These are phyloP conservation scores for Aureobasidium sp. DNA, from an alignment of 2,329 filamentous ascomycete species.

Conservation along the genomic window DNA sequence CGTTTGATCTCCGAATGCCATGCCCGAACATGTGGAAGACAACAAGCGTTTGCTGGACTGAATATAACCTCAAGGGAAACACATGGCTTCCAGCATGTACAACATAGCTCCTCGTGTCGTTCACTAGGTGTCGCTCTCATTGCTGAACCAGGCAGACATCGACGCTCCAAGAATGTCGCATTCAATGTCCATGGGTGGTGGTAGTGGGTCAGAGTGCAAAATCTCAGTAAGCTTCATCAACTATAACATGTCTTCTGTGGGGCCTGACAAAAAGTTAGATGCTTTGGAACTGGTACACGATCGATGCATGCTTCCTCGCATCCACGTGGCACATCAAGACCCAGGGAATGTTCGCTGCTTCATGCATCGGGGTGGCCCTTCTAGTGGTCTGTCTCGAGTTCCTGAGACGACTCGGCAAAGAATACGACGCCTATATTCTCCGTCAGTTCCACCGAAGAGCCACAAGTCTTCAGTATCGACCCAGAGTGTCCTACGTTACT, in stretches of 20 bases:
- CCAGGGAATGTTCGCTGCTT: slow-evolving; percentile 64
- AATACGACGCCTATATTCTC: slow-evolving; percentile 59
- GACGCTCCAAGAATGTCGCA: background rate
- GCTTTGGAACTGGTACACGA: slow-evolving; percentile 71
- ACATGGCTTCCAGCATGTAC: background rate
- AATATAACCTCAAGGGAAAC: background rate
- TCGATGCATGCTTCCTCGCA: slow-evolving; percentile 64
- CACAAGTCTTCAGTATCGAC: background rate
- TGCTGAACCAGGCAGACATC: background rate
- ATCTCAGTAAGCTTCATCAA: slow-evolving; percentile 26
- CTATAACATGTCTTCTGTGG: background rate
- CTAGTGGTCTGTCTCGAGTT: slow-evolving; percentile 65
- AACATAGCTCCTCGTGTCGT: no score
- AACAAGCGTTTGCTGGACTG: no score
- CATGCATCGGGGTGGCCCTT: slow-evolving; percentile 66
- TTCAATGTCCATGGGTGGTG: background rate
- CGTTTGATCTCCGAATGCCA: background rate
- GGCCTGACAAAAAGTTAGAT: slow-evolving; percentile 41
- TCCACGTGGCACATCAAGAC: slow-evolving; percentile 61
- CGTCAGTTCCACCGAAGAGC: slow-evolving; percentile 3
- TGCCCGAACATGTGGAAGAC: background rate
- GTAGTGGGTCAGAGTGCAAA: slow-evolving; percentile 20
- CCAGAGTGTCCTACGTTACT: background rate
- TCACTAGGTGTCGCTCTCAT: background rate
- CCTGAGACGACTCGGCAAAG: slow-evolving; percentile 59